Evolutionary conservation across 139 green algal genomes (phyloP).

Genomic region (Volvox africanus): DNA sequence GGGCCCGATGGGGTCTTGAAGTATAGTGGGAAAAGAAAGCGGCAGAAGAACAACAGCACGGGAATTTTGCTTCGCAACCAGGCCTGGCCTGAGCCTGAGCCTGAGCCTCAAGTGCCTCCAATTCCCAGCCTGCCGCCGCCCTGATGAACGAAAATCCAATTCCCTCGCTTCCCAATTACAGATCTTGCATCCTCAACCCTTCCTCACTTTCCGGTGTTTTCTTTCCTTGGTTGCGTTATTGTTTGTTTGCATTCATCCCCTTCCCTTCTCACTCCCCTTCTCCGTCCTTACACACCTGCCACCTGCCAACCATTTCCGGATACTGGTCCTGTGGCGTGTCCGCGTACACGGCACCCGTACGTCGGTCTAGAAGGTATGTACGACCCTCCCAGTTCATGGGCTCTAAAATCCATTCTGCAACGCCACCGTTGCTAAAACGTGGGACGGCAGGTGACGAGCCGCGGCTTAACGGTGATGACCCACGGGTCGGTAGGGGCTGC

Average conservation of each 20-base stretch:
- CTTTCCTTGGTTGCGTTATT: no score
- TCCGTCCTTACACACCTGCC: background rate
- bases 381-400: slow-evolving; percentile 26
- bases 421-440: background rate
- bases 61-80: no score
- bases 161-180: no score
- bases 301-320: slow-evolving; percentile 38
- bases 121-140: no score
- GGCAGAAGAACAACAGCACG: no score
- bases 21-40: no score
- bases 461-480: background rate
- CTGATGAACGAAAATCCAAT: no score
- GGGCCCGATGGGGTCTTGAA: no score
- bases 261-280: background rate
- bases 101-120: no score
- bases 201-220: no score
- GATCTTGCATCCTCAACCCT: no score
- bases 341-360: slow-evolving; percentile 43
- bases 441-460: background rate
- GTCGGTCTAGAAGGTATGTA: slow-evolving; percentile 38
- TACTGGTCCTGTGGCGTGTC: slow-evolving; percentile 1
- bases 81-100: no score
- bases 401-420: slow-evolving; percentile 1
- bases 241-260: background rate
- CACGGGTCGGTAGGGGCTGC: background rate